A percentile compares a stretch with the other conserved stretches of the same genome.
These are phyloP conservation scores for Plantago ovata DNA, from an alignment of 257 asterid genomes.

Conservation along the genomic window DNA sequence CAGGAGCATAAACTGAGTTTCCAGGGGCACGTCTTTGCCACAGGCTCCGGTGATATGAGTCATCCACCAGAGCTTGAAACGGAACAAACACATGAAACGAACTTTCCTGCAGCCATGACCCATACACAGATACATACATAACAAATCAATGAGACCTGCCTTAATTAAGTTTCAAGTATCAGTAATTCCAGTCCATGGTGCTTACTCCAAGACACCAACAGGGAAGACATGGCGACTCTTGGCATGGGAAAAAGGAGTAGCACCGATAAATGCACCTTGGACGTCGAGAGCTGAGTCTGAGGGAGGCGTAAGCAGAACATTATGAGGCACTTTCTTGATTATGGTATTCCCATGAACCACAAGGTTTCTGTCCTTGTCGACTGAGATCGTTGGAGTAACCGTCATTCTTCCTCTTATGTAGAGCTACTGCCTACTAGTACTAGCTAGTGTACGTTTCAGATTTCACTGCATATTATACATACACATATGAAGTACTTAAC, in stretches of 20 bases:
- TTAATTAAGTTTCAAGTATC: no score
- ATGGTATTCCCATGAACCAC: conserved; percentile 92
- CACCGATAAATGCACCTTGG: conserved; percentile 89
- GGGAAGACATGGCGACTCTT: conserved; percentile 85
- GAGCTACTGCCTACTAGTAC: conserved; percentile 17
- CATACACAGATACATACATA: not conserved
- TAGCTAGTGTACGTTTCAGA: no score
- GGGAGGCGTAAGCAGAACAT: conserved; percentile 74
- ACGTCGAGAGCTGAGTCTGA: conserved; percentile 75
- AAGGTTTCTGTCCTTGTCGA: conserved; percentile 80
- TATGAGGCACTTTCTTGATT: conserved; percentile 79
- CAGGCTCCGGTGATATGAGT: conserved; percentile 94
- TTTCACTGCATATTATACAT: no score
- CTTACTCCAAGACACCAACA: conserved; percentile 88
- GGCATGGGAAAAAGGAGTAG: conserved; percentile 63
- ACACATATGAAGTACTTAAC: no score
- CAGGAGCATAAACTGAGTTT: conserved; percentile 93
- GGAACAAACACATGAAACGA: conserved; percentile 90
- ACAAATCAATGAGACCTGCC: not conserved
- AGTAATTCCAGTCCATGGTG: no score
- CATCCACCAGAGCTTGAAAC: conserved; percentile 99
- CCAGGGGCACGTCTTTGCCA: conserved; percentile 85
- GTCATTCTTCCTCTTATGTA: conserved; percentile 72
- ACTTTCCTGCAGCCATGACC: conserved; percentile 70
- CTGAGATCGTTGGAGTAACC: conserved; percentile 74